Percentiles rank a stretch among this genome's conserved stretches.
Evolutionary conservation across 1,284 basidiomycete genomes (phyloP).

Genomic region (Caloboletus inedulis): DNA sequence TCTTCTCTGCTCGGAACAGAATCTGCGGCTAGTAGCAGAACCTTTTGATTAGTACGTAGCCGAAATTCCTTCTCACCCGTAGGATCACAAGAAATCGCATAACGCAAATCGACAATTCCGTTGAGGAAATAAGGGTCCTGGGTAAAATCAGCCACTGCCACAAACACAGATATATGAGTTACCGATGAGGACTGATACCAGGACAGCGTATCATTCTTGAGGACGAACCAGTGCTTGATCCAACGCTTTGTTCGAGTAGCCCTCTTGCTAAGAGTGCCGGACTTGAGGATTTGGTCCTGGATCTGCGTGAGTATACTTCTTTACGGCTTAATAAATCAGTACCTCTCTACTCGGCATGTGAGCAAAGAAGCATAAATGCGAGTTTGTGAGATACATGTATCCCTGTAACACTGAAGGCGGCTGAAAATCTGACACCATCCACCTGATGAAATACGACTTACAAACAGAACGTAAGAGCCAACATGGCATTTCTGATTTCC

Average conservation of each 20-base stretch:
- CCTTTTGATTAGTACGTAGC: conserved; percentile 77
- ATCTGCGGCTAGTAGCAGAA: conserved; percentile 70
- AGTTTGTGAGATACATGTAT: conserved; percentile 92
- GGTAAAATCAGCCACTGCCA: conserved; percentile 6
- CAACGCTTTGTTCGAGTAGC: conserved; percentile 83
- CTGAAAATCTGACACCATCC: conserved; percentile 11
- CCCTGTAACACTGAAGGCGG: conserved; percentile 78
- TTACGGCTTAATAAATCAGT: conserved; percentile 14
- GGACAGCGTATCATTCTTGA: conserved; percentile 90
- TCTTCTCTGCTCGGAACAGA: conserved; percentile 80
- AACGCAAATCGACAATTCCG: conserved; percentile 90
- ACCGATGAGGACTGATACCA: conserved; percentile 95
- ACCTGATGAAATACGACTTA: conserved; percentile 44
- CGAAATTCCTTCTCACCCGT: conserved; percentile 72
- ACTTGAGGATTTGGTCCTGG: conserved; percentile 85
- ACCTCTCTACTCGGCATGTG: conserved; percentile 90
- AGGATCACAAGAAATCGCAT: conserved; percentile 85
- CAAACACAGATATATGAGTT: conserved; percentile 17
- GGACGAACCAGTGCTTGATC: conserved; percentile 90
- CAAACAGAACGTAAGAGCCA: conserved; percentile 84
- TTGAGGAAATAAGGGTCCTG: conserved; percentile 96
- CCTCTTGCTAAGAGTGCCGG: conserved; percentile 81
- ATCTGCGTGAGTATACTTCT: conserved; percentile 12
- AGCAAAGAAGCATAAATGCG: conserved; percentile 95
- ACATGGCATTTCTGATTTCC: conserved; percentile 72